Evolutionary conservation across 1,139 yeast species (phyloP).

Genomic region (Yamadazyma dendronema): DNA sequence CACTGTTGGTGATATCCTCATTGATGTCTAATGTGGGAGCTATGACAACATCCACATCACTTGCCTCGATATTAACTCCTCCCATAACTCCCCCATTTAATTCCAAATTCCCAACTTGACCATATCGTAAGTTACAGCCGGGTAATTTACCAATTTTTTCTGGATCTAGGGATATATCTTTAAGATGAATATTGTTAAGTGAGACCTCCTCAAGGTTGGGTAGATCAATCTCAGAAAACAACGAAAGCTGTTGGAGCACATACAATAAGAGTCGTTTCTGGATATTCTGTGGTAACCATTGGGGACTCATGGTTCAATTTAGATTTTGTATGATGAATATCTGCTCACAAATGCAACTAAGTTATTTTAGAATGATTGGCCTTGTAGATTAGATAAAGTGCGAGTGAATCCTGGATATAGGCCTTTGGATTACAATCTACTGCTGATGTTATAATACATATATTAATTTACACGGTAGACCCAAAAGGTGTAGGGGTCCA

Average conservation of each 20-base stretch:
- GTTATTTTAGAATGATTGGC: too few species aligned
- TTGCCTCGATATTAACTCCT: slow-evolving; percentile 64
- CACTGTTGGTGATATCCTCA: slow-evolving; percentile 27
- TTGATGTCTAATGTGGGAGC: slow-evolving; percentile 43
- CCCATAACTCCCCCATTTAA: slow-evolving; percentile 51
- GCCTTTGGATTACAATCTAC: too few species aligned
- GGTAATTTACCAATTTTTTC: slow-evolving; percentile 66
- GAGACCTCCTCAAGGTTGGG: slow-evolving; percentile 78
- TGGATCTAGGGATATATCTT: slow-evolving; percentile 69
- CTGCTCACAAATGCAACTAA: too few species aligned
- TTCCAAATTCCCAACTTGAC: slow-evolving; percentile 55
- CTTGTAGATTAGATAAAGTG: slow-evolving; percentile 4
- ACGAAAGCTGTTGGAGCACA: slow-evolving; percentile 75
- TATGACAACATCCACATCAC: slow-evolving; percentile 55
- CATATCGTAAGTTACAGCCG: slow-evolving; percentile 63
- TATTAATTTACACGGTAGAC: slow-evolving; percentile 4
- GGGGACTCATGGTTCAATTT: slow-evolving; percentile 48
- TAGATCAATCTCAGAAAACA: slow-evolving; percentile 78
- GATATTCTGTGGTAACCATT: slow-evolving; percentile 80
- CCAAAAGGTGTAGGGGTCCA: slow-evolving; percentile 43
- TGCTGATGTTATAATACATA: too few species aligned
- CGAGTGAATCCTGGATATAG: slow-evolving; percentile 1
- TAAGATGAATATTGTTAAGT: slow-evolving; percentile 51
- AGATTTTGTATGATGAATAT: too few species aligned
- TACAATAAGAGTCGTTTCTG: slow-evolving; percentile 79